phyloP scores from a whole-genome alignment of 148 eudicot species.

The Selenicereus undatus region DNA sequence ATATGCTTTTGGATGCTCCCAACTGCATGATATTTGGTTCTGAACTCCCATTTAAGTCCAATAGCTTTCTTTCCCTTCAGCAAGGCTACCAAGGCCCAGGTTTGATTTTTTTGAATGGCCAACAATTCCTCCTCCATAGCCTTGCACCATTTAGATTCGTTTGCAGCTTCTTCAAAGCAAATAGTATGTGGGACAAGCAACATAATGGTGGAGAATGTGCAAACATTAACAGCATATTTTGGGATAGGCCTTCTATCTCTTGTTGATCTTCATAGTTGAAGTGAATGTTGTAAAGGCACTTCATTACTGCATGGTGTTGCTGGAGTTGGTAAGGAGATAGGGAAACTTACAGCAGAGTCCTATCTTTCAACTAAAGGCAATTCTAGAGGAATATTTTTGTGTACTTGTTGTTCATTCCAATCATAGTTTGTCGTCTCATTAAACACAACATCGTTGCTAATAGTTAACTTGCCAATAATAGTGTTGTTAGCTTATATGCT shows the following conservation, averaged over 20 bases:
- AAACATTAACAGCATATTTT: too few relatives aligned
- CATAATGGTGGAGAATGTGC: too few relatives aligned
- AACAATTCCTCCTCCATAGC: slow-evolving; percentile 16
- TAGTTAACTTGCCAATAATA: background rate
- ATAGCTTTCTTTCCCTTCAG: slow-evolving; percentile 5
- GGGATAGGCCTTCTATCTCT: too few relatives aligned
- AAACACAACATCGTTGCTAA: too few relatives aligned
- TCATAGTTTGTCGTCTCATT: too few relatives aligned
- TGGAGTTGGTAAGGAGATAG: background rate
- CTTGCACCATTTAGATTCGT: background rate
- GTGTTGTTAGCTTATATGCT: slow-evolving; percentile 6
- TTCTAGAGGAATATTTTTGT: background rate
- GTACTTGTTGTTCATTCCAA: too few relatives aligned
- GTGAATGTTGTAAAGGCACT: background rate
- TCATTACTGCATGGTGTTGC: background rate
- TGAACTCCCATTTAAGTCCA: slow-evolving; percentile 5
- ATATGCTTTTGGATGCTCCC: background rate
- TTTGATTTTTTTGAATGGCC: slow-evolving; percentile 1
- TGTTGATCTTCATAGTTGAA: too few relatives aligned
- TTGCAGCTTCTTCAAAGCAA: slow-evolving; percentile 1
- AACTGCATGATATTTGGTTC: background rate
- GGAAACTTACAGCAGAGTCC: background rate
- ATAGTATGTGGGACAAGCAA: background rate
- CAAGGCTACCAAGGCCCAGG: background rate
- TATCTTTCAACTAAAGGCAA: background rate